Conservation (phyloP, 257 asterid species). For the Anisodus tanguticus region DNA sequence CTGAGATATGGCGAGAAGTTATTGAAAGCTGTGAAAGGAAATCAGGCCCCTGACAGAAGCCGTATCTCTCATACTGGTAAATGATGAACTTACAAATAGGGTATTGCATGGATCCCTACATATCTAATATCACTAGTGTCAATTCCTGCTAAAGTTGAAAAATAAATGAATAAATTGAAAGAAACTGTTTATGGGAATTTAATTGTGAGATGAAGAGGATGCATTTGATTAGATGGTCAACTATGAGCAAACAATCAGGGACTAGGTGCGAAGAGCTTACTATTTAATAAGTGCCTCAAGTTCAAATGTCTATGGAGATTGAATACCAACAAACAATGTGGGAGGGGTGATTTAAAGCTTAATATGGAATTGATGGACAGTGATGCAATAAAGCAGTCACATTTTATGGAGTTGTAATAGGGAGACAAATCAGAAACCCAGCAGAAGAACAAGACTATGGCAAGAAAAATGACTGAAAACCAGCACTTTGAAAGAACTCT, state of each 20-base stretch:
- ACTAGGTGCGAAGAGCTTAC: neutral
- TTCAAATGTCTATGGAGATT: neutral
- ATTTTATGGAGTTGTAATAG: neutral
- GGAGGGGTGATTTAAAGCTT: neutral
- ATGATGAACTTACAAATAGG: neutral
- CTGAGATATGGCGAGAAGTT: neutral
- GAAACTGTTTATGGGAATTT: neutral
- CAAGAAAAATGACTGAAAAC: neutral
- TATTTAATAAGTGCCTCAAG: neutral
- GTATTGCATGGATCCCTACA: neutral
- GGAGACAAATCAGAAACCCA: neutral
- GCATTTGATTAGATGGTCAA: neutral
- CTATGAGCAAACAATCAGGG: neutral
- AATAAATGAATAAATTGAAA: neutral
- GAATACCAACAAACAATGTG: neutral
- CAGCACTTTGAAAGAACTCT: neutral
- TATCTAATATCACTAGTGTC: neutral
- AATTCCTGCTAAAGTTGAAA: neutral
- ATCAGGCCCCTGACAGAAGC: constrained; percentile 11
- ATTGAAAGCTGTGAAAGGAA: constrained; percentile 8
- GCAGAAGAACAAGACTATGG: neutral
- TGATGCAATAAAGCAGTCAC: neutral
- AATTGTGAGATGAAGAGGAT: neutral
- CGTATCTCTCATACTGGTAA: neutral
- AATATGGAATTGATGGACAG: neutral